phyloP scores from a whole-genome alignment of 2,329 filamentous ascomycete genomes.

The Chrysoporthe deuterocubensis region DNA sequence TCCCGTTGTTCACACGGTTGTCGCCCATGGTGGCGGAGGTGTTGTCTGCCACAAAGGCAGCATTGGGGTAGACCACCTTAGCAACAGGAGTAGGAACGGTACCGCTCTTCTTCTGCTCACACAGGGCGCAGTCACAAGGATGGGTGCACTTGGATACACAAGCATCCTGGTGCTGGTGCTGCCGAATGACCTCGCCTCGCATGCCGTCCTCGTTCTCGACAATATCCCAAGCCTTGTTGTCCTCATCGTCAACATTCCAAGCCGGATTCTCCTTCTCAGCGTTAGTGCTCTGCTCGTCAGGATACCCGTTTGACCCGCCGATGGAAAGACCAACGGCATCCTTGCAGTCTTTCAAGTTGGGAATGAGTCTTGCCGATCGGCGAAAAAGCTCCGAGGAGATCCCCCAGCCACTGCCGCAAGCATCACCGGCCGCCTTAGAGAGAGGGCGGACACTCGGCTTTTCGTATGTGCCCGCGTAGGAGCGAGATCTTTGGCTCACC shows the following conservation, averaged over 20 bases:
- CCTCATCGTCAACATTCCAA: not conserved
- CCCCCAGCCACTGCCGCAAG: slow-evolving; percentile 23
- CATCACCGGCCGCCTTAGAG: slow-evolving; percentile 2
- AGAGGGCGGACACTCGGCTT: not conserved
- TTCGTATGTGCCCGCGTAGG: not conserved
- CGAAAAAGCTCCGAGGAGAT: slow-evolving; percentile 20
- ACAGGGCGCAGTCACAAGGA: not conserved
- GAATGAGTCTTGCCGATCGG: slow-evolving; percentile 19
- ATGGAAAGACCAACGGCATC: slow-evolving; percentile 15
- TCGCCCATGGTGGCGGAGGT: not conserved
- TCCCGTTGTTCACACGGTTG: not conserved
- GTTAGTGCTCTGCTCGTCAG: slow-evolving; percentile 20
- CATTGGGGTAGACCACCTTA: not conserved
- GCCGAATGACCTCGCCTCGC: not conserved
- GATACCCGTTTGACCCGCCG: slow-evolving; percentile 14
- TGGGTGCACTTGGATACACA: not conserved
- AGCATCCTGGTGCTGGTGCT: not conserved
- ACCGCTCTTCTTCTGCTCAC: not conserved
- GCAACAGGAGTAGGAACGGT: not conserved
- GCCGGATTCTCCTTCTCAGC: not conserved
- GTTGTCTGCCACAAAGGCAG: not conserved
- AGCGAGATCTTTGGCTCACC: slow-evolving; percentile 11
- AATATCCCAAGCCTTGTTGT: not conserved
- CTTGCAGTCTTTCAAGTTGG: slow-evolving; percentile 23
- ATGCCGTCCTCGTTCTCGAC: not conserved